phyloP scores from a whole-genome alignment of 2,329 filamentous ascomycete genomes.

The Emericellopsis atlantica region DNA sequence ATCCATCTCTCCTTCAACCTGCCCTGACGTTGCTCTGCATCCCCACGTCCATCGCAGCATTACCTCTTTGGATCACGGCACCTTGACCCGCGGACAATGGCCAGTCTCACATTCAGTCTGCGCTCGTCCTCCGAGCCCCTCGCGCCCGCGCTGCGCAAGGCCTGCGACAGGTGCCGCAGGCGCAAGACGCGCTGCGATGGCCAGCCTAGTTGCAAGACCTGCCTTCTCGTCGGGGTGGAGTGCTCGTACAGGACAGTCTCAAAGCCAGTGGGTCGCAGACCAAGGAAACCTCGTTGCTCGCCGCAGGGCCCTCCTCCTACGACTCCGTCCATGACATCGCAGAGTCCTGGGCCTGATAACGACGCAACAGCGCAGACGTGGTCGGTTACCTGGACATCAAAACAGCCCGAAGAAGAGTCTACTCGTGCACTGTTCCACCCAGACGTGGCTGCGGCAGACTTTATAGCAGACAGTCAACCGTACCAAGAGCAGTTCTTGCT shows the following conservation, averaged over 20 bases:
- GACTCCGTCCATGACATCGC: too few relatives aligned
- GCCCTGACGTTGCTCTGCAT: too few relatives aligned
- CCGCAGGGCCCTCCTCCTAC: not conserved
- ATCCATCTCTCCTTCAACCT: too few relatives aligned
- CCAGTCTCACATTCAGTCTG: conserved; percentile 1
- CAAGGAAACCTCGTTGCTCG: not conserved
- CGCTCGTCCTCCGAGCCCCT: not conserved
- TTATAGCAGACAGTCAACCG: not conserved
- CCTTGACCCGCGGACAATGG: too few relatives aligned
- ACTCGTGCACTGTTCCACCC: too few relatives aligned
- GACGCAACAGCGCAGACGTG: too few relatives aligned
- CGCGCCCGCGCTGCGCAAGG: conserved; percentile 1
- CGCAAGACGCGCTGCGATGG: conserved; percentile 3
- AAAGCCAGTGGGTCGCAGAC: conserved; percentile 1
- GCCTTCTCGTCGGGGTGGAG: conserved; percentile 1
- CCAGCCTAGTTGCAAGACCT: not conserved
- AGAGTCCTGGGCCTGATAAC: too few relatives aligned
- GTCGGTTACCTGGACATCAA: too few relatives aligned
- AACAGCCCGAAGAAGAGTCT: too few relatives aligned
- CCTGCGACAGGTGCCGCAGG: conserved; percentile 4
- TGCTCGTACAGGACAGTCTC: conserved; percentile 2
- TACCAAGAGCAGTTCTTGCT: not conserved
- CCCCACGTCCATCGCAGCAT: too few relatives aligned
- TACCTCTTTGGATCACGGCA: too few relatives aligned
- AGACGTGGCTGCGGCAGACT: too few relatives aligned